Evolutionary conservation across 768 basidiomycete genomes (phyloP), one percentile per base, ranked within the genome.

Genomic region (Omphalotus guepiniiformis): DNA sequence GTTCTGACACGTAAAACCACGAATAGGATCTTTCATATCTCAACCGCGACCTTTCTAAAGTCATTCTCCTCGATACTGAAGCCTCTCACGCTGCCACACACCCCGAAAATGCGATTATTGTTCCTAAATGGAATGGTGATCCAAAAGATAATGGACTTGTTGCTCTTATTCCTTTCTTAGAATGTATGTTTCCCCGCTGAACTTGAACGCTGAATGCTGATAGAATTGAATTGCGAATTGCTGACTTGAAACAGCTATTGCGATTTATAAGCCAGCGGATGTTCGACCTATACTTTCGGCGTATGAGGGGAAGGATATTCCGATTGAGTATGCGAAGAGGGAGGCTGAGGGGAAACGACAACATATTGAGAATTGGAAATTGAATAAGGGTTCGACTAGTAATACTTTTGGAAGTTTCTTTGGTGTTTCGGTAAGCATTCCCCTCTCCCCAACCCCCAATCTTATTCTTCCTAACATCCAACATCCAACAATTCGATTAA

Each of bases 91-190:
- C 79, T 16, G 67, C 72, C 28, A 75, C 85, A 0, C 88, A 98
- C 53, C 92, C 88, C 3, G 92, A 96, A 57, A 98, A 98, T 57
- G 79, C 91, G 1, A 75, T 97, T 48, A 68, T 91, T 39, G 57
- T 98, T 28, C 82, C 85, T 15, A 83, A 83, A 54, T 99, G 96
- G 96, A 79, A 80, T 1, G 95, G 94, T 2, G 79, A 85, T 43
- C 69, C 82, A 0, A 65, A 65, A 67, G 85, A 64, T 62, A 79
- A 72, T 53, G 91, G 88, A 0, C 79, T 98, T 32, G 64, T 97
- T 16, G 85, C 83, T n/a, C 78, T 97, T 75, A 93, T 99, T 54
- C 95, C 95, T 1, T 97, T 98, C 83, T 76, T 99, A 3, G 96
- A 98, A 72, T 93, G 93, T 76, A 58, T 6, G 72, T 63, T n/a